These are phyloP conservation scores for Bodo saltans DNA, from an alignment of 78 protist genomes.

Conservation along the genomic window DNA sequence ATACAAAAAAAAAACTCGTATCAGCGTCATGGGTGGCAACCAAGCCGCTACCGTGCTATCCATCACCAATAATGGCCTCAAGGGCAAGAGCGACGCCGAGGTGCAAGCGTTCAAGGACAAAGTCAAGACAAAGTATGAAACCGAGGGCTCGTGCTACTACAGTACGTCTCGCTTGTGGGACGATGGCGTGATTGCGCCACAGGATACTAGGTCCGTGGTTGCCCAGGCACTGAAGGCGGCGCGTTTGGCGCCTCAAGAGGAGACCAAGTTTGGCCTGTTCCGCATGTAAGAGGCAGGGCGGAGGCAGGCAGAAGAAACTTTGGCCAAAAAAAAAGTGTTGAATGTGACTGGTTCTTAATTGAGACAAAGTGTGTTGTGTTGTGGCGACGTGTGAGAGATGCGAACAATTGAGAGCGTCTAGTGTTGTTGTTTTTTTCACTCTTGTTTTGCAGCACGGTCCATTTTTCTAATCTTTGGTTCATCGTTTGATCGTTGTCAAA, in stretches of 20 bases:
- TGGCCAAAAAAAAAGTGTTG: too few relatives aligned
- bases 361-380: too few relatives aligned
- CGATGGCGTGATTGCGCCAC: constrained; percentile 92
- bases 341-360: too few relatives aligned
- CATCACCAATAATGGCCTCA: constrained; percentile 40
- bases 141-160: constrained; percentile 79
- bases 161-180: constrained; percentile 91
- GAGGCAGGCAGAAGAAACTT: too few relatives aligned
- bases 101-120: constrained; percentile 26
- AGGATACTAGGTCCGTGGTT: constrained; percentile 47
- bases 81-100: constrained; percentile 6
- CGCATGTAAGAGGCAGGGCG: constrained; percentile 86
- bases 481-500: too few relatives aligned
- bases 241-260: constrained; percentile 55
- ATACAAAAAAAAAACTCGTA: constrained; percentile 63
- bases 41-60: constrained; percentile 79
- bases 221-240: constrained; percentile 71
- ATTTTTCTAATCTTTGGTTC: too few relatives aligned
- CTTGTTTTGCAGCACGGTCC: too few relatives aligned
- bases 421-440: too few relatives aligned
- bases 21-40: constrained; percentile 96
- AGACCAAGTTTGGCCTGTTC: constrained; percentile 70
- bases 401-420: too few relatives aligned
- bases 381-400: too few relatives aligned
- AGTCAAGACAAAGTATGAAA: constrained; percentile 67